Percentiles rank a stretch among this genome's conserved stretches.
Conservation (phyloP, 495 filamentous ascomycete genomes). For the Pyronema domesticum region DNA sequence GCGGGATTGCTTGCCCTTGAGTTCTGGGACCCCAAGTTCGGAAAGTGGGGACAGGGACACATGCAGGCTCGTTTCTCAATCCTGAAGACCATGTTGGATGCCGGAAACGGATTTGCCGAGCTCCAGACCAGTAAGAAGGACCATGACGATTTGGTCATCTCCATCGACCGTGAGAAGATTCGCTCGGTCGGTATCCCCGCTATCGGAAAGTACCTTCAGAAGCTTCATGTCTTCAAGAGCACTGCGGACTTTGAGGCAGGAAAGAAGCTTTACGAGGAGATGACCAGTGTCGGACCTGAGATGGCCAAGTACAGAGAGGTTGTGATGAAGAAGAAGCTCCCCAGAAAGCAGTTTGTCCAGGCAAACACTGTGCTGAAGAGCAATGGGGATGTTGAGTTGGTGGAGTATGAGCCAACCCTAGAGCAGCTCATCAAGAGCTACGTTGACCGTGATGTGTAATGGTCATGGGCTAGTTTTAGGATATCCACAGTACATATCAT, state of each 20-base stretch:
- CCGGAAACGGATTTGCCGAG: constrained; percentile 64
- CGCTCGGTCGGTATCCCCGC: constrained; percentile 48
- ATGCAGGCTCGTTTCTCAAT: constrained; percentile 91
- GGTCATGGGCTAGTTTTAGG: background rate
- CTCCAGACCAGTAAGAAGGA: constrained; percentile 57
- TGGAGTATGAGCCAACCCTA: constrained; percentile 72
- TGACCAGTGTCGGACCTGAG: constrained; percentile 59
- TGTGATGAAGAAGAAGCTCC: constrained; percentile 72
- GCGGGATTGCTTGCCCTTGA: constrained; percentile 73
- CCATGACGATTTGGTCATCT: constrained; percentile 62
- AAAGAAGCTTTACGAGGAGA: constrained; percentile 57
- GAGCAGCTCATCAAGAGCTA: constrained; percentile 85
- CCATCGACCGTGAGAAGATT: constrained; percentile 70
- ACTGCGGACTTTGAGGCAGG: constrained; percentile 69
- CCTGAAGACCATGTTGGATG: constrained; percentile 62
- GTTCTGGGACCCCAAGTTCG: constrained; percentile 33
- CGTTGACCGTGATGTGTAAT: constrained; percentile 52
- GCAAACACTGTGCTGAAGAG: constrained; percentile 60
- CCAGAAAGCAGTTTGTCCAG: constrained; percentile 90
- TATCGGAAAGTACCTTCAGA: constrained; percentile 75
- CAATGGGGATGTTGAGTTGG: constrained; percentile 56
- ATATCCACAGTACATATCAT: too few species aligned
- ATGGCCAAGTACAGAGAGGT: constrained; percentile 59
- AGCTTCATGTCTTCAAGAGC: constrained; percentile 80
- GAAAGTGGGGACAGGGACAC: constrained; percentile 89